A percentile compares a stretch with the other conserved stretches of the same genome.
phyloP scores from a whole-genome alignment of 768 basidiomycete genomes.

The Collybia sp. region DNA sequence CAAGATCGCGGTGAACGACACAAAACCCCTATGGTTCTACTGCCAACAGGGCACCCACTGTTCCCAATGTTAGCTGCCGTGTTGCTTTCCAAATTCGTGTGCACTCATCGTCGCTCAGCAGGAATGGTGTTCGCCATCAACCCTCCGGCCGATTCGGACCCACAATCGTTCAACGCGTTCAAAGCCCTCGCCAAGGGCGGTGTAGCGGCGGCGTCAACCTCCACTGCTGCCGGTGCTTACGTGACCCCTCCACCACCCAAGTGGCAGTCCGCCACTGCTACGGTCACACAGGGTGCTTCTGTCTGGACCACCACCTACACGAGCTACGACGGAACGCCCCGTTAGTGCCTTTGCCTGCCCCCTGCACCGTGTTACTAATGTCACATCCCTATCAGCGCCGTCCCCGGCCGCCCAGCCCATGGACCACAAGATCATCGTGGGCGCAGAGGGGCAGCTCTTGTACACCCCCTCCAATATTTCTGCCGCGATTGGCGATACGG shows the following conservation, averaged over 20 bases:
- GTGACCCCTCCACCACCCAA: not conserved
- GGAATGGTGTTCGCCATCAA: constrained; percentile 72
- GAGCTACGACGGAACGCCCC: not conserved
- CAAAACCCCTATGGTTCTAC: constrained; percentile 52
- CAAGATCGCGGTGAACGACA: constrained; percentile 34
- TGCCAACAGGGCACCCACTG: constrained; percentile 55
- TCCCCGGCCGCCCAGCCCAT: constrained; percentile 14
- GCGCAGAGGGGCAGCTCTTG: constrained; percentile 26
- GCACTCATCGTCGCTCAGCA: constrained; percentile 2
- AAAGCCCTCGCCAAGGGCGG: constrained; percentile 34
- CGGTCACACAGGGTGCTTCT: not conserved
- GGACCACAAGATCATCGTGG: constrained; percentile 34
- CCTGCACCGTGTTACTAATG: not conserved
- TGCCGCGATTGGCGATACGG: constrained; percentile 37
- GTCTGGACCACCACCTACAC: not conserved
- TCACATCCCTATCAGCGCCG: constrained; percentile 3
- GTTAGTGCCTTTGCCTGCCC: not conserved
- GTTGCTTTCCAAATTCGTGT: not conserved
- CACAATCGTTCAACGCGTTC: constrained; percentile 45
- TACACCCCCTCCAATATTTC: constrained; percentile 34
- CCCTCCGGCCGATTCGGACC: constrained; percentile 32
- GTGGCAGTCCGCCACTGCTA: not conserved
- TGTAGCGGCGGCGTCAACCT: constrained; percentile 6
- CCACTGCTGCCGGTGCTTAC: not conserved
- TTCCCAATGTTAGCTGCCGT: constrained; percentile 22